Evolutionary conservation across 2,329 filamentous ascomycete genomes (phyloP), one percentile per base, ranked within the genome.

Genomic region (Fusarium keratoplasticum): DNA sequence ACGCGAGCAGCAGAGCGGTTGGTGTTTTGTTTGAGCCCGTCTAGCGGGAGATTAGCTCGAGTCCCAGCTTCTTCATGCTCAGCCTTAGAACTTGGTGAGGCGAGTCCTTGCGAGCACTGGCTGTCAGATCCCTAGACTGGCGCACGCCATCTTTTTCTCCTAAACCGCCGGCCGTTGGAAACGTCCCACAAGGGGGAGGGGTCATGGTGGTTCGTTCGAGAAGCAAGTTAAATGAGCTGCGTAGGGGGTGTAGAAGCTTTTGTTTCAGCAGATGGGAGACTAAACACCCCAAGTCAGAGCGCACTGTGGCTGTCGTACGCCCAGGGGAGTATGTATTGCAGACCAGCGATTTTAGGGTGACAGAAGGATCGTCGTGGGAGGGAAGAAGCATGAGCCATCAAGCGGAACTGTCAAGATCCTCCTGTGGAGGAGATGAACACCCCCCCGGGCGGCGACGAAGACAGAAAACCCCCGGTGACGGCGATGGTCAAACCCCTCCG

Each of bases 111-210:
- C 66, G 60, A 62, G 55, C 47, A n/a, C 27, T 54, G 47, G 38
- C 50, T 50, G 63, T 62, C 67, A 74, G 55, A 71, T 71, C 33
- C 14, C 73, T 68, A 25, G 58, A 31, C 50, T 57, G 44, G 47
- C 27, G 27, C 47, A 54, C 47, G 59, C 59, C 59, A 61, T 47
- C 40, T 47, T 31, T 42, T 40, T 6, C 27, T 50, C 40, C 59
- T 35, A 35, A 61, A 61, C 29, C n/a, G 10, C 40, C 58, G 29
- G 40, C 14, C 18, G 59, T 61, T 44, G 18, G 27, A 38, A 38
- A 29, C 25, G 35, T 61, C 36, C 29, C 27, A 52, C 47, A 29
- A 8, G 35, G 55, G 55, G 35, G 35, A 20, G 58, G 38, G 8
- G 16, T 47, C 38, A 29, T 71, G 25, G 20, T 47, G 40, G 55